Evolutionary conservation across 306 rosid species (phyloP).

Genomic region (Astragalus membranaceus): DNA sequence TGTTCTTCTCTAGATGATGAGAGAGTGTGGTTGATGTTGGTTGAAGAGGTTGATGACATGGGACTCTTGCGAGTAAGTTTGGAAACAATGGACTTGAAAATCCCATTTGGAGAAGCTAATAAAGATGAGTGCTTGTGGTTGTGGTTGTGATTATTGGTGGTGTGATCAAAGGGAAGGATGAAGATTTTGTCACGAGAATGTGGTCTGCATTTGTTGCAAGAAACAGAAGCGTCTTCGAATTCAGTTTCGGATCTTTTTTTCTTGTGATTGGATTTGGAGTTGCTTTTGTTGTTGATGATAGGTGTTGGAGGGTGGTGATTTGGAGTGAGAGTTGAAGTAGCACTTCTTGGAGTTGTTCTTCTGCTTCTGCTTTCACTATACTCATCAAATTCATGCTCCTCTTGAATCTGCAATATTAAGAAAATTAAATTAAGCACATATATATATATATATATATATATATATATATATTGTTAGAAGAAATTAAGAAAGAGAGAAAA

Average conservation of each 20-base stretch:
- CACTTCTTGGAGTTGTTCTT: constrained; percentile 25
- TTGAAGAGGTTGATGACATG: constrained; percentile 15
- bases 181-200: constrained; percentile 75
- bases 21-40: not conserved
- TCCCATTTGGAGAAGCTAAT: constrained; percentile 62
- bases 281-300: constrained; percentile 13
- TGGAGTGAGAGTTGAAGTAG: constrained; percentile 23
- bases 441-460: too few species aligned
- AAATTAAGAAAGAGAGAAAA: not conserved
- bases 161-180: constrained; percentile 61
- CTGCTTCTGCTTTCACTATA: constrained; percentile 30
- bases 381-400: constrained; percentile 45
- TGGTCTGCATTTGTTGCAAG: constrained; percentile 89
- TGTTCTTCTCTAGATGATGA: constrained; percentile 62
- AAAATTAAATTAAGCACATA: not conserved
- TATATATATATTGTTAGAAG: not conserved
- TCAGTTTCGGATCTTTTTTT: constrained; percentile 50
- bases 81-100: constrained; percentile 64
- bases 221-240: constrained; percentile 43
- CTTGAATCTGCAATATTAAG: constrained; percentile 58
- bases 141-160: constrained; percentile 23
- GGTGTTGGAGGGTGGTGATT: constrained; percentile 46
- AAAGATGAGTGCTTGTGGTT: constrained; percentile 47
- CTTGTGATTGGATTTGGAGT: constrained; percentile 23
- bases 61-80: constrained; percentile 73